A percentile compares a stretch with the other conserved stretches of the same genome.
These are phyloP conservation scores for Phytophthora hybrid DNA, from an alignment of 352 stramenopile genomes.

Conservation along the genomic window DNA sequence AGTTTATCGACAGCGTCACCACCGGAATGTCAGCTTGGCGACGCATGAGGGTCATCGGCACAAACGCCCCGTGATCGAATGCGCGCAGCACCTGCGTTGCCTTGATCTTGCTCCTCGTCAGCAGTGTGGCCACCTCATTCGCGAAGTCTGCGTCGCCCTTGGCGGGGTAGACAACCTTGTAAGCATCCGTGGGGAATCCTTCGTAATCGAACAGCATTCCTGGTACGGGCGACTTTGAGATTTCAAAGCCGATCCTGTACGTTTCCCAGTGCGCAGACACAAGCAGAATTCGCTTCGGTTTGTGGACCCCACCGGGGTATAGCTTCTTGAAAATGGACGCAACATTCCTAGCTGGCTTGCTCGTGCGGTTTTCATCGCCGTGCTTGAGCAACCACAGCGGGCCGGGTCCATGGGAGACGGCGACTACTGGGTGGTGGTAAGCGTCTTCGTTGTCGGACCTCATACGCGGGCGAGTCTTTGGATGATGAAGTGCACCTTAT, in stretches of 20 bases:
- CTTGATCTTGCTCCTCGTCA: conserved; percentile 66
- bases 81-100: conserved; percentile 60
- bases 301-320: conserved; percentile 43
- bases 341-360: conserved; percentile 48
- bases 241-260: conserved; percentile 57
- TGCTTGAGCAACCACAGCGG: conserved; percentile 72
- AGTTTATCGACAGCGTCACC: conserved; percentile 8
- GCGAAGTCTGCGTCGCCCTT: conserved; percentile 75
- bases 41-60: conserved; percentile 57
- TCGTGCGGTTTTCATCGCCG: conserved; percentile 47
- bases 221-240: conserved; percentile 59
- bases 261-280: conserved; percentile 89
- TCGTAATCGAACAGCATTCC: conserved; percentile 92
- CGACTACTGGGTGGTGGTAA: conserved; percentile 52
- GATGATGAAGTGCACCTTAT: not conserved
- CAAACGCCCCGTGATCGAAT: conserved; percentile 92
- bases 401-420: conserved; percentile 68
- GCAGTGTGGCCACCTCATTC: conserved; percentile 61
- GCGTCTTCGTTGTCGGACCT: conserved; percentile 18
- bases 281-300: conserved; percentile 78
- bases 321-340: conserved; percentile 59
- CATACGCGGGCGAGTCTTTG: conserved; percentile 2
- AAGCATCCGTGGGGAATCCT: conserved; percentile 84
- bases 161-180: conserved; percentile 81
- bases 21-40: conserved; percentile 3